phyloP scores from a whole-genome alignment of 768 basidiomycete genomes.

The Leccinum longicurvipes region DNA sequence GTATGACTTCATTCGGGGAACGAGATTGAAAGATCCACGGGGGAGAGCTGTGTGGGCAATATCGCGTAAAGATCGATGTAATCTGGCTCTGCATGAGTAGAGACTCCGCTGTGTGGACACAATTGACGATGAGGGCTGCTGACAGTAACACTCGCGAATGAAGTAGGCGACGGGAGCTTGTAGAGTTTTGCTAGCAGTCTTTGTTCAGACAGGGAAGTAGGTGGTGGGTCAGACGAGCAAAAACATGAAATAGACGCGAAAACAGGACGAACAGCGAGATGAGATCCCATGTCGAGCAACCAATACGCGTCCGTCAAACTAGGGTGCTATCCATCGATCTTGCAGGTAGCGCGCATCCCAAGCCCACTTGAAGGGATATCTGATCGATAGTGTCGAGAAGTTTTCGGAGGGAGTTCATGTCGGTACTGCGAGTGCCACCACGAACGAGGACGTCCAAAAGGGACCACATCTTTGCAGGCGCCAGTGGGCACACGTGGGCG shows the following conservation, averaged over 20 bases:
- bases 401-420: constrained; percentile 46
- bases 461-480: too few relatives aligned
- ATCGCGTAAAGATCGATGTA: constrained; percentile 69
- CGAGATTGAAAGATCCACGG: constrained; percentile 75
- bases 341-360: constrained; percentile 41
- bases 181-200: constrained; percentile 73
- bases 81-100: constrained; percentile 59
- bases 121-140: constrained; percentile 56
- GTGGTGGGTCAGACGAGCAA: background rate
- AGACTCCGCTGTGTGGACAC: constrained; percentile 73
- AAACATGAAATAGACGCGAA: background rate
- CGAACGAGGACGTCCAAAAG: constrained; percentile 62
- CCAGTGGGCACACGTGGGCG: too few relatives aligned
- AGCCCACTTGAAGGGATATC: constrained; percentile 73
- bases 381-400: constrained; percentile 59
- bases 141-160: constrained; percentile 17
- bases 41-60: constrained; percentile 60
- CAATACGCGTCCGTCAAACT: constrained; percentile 88
- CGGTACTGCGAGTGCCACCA: constrained; percentile 57
- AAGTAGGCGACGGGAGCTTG: constrained; percentile 50
- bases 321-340: constrained; percentile 66
- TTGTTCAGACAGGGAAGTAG: constrained; percentile 68
- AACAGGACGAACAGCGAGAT: constrained; percentile 51
- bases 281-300: constrained; percentile 69
- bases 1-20: constrained; percentile 57